phyloP scores from a whole-genome alignment of 2,329 filamentous ascomycete species.

The Curvularia sp. region DNA sequence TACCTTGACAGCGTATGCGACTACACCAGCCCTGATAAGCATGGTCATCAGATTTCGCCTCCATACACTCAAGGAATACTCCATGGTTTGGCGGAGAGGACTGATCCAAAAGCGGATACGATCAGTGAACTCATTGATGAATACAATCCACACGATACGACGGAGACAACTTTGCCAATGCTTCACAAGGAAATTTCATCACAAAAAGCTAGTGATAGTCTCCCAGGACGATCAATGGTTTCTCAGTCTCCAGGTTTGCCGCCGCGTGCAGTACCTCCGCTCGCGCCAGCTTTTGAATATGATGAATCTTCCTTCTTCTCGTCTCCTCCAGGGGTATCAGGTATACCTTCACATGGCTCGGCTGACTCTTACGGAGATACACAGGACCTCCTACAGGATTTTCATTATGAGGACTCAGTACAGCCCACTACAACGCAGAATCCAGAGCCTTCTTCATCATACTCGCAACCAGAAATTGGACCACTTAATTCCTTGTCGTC shows the following conservation, averaged over 20 bases:
- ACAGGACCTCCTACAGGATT: constrained; percentile 39
- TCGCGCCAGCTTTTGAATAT: constrained; percentile 40
- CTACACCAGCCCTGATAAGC: constrained; percentile 19
- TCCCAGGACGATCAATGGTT: constrained; percentile 15
- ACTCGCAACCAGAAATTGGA: constrained; percentile 26
- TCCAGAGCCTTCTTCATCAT: constrained; percentile 35
- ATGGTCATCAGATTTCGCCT: constrained; percentile 20
- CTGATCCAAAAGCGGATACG: constrained; percentile 41
- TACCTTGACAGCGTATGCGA: constrained; percentile 25
- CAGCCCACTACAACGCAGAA: constrained; percentile 3
- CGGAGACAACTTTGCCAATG: constrained; percentile 14
- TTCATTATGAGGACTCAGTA: constrained; percentile 17
- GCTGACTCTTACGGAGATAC: constrained; percentile 50
- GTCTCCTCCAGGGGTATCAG: constrained; percentile 25
- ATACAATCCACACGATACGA: constrained; percentile 27
- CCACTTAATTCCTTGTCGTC: constrained; percentile 36
- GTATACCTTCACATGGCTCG: constrained; percentile 36
- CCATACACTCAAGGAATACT: constrained; percentile 23
- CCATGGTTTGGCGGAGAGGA: constrained; percentile 20
- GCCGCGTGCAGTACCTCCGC: constrained; percentile 34
- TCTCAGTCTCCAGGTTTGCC: constrained; percentile 30
- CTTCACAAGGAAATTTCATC: constrained; percentile 4
- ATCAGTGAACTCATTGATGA: constrained; percentile 46
- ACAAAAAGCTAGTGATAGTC: neutral
- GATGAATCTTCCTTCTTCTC: constrained; percentile 16